Base-by-base conservation (phyloP, 192 early-diverging fungal species). In the Funneliformis mosseae region DNA sequence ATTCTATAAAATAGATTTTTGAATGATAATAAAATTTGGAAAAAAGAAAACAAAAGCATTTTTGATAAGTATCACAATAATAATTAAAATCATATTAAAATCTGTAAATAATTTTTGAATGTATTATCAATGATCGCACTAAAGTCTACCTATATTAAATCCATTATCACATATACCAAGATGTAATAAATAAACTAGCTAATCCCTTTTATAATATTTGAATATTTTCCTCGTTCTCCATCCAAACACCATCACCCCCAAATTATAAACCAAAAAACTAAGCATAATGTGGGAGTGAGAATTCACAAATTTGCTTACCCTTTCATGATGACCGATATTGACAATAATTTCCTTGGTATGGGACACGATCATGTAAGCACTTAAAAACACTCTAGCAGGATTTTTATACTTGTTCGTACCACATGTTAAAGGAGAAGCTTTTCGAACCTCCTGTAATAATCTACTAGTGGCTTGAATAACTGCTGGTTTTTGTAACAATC, bases 301-400 rank as follows among this genome's bases (percentile, higher is more conserved):
- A 67, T 10, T 75, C 74, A 11, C 41, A 45, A 43, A 25, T 28
- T 21, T 64, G 12, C 84, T 33, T 80, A 92, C 90, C 87, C 90
- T 81, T 80, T 94, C 88, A 38, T 89, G 84, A 55, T 75, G 78
- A 60, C 89, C 83, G 45, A 87, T 59, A 72, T 81, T 83, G 10
- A 87, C 86, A 81, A 93, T 88, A 27, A 92, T 88, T 79, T 92
- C 88, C 14, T 42, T 61, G 1, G 94, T 92, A 61, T 94, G 89
- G 1, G 87, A 88, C 48, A 89, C 84, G 3, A 94, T 88, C 90
- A 96, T 90, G 74, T 92, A 96, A 46, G 90, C 85, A 78, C 88
- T 91, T 71, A 96, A 77, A 63, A 95, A 90, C 12, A 95, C 90
- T 27, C 94, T 85, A 14, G 90, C 88, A 50, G 86, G 85, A 83